Conservation (phyloP, 176 grass and related monocot species). For the Triticum monococcum region DNA sequence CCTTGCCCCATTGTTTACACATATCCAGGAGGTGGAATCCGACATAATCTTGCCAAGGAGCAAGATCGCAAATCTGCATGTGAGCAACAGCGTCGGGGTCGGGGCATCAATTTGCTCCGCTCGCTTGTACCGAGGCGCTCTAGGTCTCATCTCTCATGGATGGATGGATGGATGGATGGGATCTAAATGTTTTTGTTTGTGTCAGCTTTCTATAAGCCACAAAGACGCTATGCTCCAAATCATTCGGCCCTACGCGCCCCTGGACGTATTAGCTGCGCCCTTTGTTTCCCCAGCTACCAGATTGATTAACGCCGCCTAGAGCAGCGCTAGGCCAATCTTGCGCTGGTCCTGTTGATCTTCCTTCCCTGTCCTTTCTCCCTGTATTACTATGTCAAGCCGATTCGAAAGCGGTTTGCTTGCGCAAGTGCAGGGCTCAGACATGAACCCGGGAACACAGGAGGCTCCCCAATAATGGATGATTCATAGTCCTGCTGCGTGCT, state of each 20-base stretch:
- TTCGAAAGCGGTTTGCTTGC: not conserved
- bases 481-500: not conserved
- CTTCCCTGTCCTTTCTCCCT: not conserved
- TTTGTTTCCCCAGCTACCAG: not conserved
- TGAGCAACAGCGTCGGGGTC: not conserved
- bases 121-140: slow-evolving; percentile 11
- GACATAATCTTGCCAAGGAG: slow-evolving; percentile 48
- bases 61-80: not conserved
- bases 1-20: not conserved
- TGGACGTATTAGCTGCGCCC: slow-evolving; percentile 29
- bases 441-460: not conserved
- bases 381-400: not conserved
- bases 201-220: slow-evolving; percentile 30
- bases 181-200: slow-evolving; percentile 41
- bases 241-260: slow-evolving; percentile 22
- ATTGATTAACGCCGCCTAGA: not conserved
- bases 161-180: slow-evolving; percentile 13
- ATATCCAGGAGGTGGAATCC: slow-evolving; percentile 16
- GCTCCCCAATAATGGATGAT: not conserved
- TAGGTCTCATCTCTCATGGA: not conserved
- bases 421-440: not conserved
- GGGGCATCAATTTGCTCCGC: not conserved
- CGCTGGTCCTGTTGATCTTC: not conserved
- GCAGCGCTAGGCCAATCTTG: not conserved
- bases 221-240: slow-evolving; percentile 31